Base-by-base conservation (phyloP, 306 rosid genomes). In the Begonia peltatifolia region DNA sequence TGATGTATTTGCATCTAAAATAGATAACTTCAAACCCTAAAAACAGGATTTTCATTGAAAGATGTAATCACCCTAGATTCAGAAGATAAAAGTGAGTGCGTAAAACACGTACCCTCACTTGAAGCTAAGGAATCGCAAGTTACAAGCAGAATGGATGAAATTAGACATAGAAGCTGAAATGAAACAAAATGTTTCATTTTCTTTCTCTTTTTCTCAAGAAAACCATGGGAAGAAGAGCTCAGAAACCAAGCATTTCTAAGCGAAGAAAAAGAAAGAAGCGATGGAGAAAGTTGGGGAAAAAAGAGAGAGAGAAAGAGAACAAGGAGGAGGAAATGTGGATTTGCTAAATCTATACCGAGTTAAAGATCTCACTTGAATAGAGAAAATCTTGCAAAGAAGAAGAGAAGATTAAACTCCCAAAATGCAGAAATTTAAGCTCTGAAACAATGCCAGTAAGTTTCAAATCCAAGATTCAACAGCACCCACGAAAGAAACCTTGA, bases 51-150 rank as follows among this genome's bases (percentile, higher is more conserved):
- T 25, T 35, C 6, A n/a, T 47, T 11, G 3, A 30, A 22, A 23
- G 20, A 12, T 12, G 23, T 9, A 58, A 2, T 48, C 48, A 11
- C 55, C 63, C 35, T 35, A 30, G 38, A 30, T 30, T 83, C 94
- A 71, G 74, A 62, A 54, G n/a, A 44, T 42, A 47, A 43, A 57
- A 59, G 25, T 14, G 59, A 68, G 23, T 9, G 18, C 14, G 42
- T 38, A 55, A 50, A 63, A 67, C 41, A 52, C 61, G 17, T 54
- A 92, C 99, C 96, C 83, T 92, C 99, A 16, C 71, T 66, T 42
- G 73, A 54, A 59, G 79, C 68, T 54, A 77, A 61, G 20, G 76
- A 63, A 52, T 75, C 72, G 56, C 84, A 64, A 44, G 62, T 67
- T 66, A 63, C 83, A 49, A 72, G 52, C 64, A 71, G 71, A 62